Percentiles rank a stretch among this genome's conserved stretches.
Conservation (phyloP, 192 early-diverging fungal genomes). For the Haplosporangium gracile region DNA sequence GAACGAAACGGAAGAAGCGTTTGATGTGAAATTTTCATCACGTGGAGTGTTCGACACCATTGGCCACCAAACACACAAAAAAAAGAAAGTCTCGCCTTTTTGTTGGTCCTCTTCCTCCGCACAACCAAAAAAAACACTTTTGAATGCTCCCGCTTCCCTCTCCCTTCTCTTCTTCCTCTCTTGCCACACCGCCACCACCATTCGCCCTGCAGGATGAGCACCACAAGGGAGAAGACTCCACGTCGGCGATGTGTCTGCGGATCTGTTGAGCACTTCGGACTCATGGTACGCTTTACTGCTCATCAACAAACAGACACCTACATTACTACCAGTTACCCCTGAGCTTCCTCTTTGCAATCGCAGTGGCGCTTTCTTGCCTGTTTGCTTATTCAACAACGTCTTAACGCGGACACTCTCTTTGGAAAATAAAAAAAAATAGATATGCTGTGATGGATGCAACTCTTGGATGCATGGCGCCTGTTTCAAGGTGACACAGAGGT, state of each 20-base stretch:
- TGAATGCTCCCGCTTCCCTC: neutral
- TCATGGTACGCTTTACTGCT: slow-evolving; percentile 21
- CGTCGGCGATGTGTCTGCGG: slow-evolving; percentile 33
- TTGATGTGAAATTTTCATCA: no score
- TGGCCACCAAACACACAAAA: neutral
- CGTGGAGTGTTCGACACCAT: neutral
- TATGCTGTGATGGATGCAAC: slow-evolving; percentile 40
- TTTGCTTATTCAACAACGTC: neutral
- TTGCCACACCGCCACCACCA: neutral
- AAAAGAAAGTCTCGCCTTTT: neutral
- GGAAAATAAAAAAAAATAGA: neutral
- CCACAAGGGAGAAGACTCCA: neutral
- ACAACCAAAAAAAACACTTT: neutral
- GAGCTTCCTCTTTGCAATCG: neutral
- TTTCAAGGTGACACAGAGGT: slow-evolving; percentile 26
- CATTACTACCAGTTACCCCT: neutral
- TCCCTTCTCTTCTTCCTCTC: neutral
- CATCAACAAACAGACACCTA: neutral
- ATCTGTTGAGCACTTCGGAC: slow-evolving; percentile 22
- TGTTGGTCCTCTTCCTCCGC: neutral
- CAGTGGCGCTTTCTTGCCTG: neutral
- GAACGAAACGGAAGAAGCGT: no score
- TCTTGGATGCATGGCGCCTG: slow-evolving; percentile 48
- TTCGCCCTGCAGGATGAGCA: neutral
- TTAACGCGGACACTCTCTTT: neutral